phyloP scores from a whole-genome alignment of 257 asterid species.

The Nicotiana benthamiana region DNA sequence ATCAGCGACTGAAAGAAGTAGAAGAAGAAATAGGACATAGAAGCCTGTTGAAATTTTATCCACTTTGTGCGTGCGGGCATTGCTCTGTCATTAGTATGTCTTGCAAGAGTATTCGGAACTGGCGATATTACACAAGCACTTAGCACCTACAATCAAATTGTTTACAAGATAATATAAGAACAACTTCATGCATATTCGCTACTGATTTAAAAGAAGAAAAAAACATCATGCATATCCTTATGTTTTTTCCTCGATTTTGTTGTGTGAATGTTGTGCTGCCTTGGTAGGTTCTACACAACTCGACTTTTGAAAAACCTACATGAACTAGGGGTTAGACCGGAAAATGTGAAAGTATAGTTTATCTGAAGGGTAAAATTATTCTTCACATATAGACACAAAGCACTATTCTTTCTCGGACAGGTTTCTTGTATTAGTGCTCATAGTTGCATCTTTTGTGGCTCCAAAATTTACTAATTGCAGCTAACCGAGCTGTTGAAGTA shows the following conservation, averaged over 20 bases:
- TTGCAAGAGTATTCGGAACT: not conserved
- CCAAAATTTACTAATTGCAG: slow-evolving; percentile 27
- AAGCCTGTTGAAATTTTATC: no score
- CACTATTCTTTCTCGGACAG: not conserved
- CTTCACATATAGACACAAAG: not conserved
- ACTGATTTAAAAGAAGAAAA: no score
- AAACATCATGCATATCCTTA: not conserved
- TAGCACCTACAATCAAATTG: not conserved
- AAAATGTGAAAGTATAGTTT: not conserved
- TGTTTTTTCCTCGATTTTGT: not conserved
- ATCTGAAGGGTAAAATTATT: not conserved
- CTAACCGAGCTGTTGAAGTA: slow-evolving; percentile 84
- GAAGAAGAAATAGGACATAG: not conserved
- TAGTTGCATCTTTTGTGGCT: not conserved
- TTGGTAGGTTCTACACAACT: not conserved
- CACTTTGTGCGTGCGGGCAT: not conserved
- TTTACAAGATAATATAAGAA: not conserved
- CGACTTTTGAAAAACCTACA: not conserved
- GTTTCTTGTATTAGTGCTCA: not conserved
- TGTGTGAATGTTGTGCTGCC: not conserved
- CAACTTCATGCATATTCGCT: not conserved
- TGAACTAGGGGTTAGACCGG: not conserved
- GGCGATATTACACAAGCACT: not conserved
- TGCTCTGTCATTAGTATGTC: not conserved
- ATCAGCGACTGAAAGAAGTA: not conserved